A percentile compares a stretch with the other conserved stretches of the same genome.
Evolutionary conservation across 2,329 filamentous ascomycete genomes (phyloP).

Genomic region (Cytospora mali): DNA sequence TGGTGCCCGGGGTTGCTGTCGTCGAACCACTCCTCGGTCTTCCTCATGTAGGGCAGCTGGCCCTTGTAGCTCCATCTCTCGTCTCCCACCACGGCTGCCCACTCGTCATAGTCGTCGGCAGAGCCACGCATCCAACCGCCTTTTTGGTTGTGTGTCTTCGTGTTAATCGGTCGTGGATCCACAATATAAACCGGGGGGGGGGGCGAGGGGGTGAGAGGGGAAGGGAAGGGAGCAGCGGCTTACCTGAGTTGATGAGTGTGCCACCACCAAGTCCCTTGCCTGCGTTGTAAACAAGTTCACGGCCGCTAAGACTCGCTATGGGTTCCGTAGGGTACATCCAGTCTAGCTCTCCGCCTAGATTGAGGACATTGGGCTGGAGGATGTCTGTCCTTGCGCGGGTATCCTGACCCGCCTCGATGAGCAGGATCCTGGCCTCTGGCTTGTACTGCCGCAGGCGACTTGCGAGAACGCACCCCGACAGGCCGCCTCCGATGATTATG

Average conservation of each 20-base stretch:
- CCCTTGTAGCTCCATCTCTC: slow-evolving; percentile 48
- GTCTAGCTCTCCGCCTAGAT: slow-evolving; percentile 38
- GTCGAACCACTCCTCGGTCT: slow-evolving; percentile 35
- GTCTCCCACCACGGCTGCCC: slow-evolving; percentile 37
- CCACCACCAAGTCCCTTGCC: slow-evolving; percentile 35
- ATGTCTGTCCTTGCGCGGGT: slow-evolving; percentile 30
- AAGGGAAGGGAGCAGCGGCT: neutral
- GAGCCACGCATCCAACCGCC: slow-evolving; percentile 35
- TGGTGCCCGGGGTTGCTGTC: slow-evolving; percentile 39
- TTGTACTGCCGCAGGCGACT: slow-evolving; percentile 33
- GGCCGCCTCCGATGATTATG: slow-evolving; percentile 34
- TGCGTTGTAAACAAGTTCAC: slow-evolving; percentile 31
- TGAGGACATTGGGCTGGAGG: slow-evolving; percentile 28
- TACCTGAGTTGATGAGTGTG: slow-evolving; percentile 33
- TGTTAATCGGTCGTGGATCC: too few species aligned
- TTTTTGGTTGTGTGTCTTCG: too few species aligned
- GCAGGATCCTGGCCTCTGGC: slow-evolving; percentile 37
- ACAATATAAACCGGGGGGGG: too few species aligned
- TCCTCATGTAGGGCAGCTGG: slow-evolving; percentile 49
- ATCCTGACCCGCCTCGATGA: slow-evolving; percentile 44
- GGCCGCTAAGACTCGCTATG: slow-evolving; percentile 33
- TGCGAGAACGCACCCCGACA: slow-evolving; percentile 33
- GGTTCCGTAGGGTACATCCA: slow-evolving; percentile 41
- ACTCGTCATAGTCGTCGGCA: slow-evolving; percentile 33
- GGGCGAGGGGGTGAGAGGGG: too few species aligned